A percentile compares a stretch with the other conserved stretches of the same genome.
phyloP scores from a whole-genome alignment of 2,329 filamentous ascomycete genomes.

The Geosmithia flava region DNA sequence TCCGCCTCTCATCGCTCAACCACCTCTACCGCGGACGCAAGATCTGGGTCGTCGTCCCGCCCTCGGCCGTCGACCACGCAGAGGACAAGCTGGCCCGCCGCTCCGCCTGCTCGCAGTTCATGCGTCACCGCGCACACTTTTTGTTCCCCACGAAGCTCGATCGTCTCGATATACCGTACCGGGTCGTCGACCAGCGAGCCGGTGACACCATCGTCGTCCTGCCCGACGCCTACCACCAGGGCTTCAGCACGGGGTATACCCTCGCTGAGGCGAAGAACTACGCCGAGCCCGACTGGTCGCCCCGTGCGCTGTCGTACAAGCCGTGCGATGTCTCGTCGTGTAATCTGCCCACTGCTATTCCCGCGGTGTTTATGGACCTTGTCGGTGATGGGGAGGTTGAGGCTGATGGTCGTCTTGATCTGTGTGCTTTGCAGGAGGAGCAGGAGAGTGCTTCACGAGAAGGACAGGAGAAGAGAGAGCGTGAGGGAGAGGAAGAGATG shows the following conservation, averaged over 20 bases:
- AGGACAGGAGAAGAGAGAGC: neutral
- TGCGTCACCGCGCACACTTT: constrained; percentile 26
- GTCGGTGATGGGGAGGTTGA: constrained; percentile 16
- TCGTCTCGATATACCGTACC: constrained; percentile 22
- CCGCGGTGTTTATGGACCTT: constrained; percentile 18
- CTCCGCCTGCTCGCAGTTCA: constrained; percentile 23
- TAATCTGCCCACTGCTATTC: constrained; percentile 21
- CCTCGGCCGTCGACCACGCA: constrained; percentile 19
- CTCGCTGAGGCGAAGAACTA: constrained; percentile 27
- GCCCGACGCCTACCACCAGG: constrained; percentile 25
- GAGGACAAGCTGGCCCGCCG: constrained; percentile 19
- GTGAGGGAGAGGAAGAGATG: neutral
- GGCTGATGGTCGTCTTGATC: constrained; percentile 9
- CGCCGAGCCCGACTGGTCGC: constrained; percentile 20
- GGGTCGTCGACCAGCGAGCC: constrained; percentile 23
- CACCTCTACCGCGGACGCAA: constrained; percentile 26
- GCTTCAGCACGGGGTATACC: constrained; percentile 27
- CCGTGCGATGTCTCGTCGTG: constrained; percentile 17
- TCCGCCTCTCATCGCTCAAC: constrained; percentile 23
- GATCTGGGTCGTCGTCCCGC: constrained; percentile 25
- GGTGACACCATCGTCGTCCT: constrained; percentile 26
- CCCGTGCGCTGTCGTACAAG: constrained; percentile 16
- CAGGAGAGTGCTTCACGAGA: neutral
- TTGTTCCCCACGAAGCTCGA: constrained; percentile 25
- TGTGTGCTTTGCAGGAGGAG: constrained; percentile 9